Evolutionary conservation across 331 rosid species (phyloP).

Genomic region (Phaseolus coccineus): DNA sequence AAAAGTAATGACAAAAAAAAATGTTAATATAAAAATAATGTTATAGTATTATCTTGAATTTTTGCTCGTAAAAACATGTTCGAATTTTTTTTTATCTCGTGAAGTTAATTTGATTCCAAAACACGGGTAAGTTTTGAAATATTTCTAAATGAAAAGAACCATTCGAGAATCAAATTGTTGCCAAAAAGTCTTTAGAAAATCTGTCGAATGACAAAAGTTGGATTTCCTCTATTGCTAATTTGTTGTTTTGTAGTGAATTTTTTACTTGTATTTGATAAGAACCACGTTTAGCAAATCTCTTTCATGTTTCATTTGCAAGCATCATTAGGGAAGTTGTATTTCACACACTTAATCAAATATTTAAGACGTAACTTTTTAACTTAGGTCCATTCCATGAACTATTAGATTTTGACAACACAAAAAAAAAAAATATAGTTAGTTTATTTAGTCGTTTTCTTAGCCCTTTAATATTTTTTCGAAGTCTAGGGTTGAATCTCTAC

Average conservation of each 20-base stretch:
- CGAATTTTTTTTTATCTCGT: no score
- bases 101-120: neutral
- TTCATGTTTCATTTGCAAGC: neutral
- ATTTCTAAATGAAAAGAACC: constrained; percentile 2
- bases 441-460: neutral
- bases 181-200: constrained; percentile 3
- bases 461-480: neutral
- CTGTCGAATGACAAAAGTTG: constrained; percentile 3
- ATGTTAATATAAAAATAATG: neutral
- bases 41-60: neutral
- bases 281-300: neutral
- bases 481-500: neutral
- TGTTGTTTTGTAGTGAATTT: neutral
- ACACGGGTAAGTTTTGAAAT: neutral
- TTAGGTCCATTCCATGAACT: neutral
- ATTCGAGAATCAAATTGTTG: constrained; percentile 27
- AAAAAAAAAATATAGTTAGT: neutral
- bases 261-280: neutral
- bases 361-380: neutral
- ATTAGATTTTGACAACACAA: neutral
- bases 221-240: constrained; percentile 9
- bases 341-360: neutral
- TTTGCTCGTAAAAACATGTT: neutral
- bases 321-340: neutral
- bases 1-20: no score